Evolutionary conservation across 805 yeast genomes (phyloP).

Genomic region (Wickerhamomyces bovis): DNA sequence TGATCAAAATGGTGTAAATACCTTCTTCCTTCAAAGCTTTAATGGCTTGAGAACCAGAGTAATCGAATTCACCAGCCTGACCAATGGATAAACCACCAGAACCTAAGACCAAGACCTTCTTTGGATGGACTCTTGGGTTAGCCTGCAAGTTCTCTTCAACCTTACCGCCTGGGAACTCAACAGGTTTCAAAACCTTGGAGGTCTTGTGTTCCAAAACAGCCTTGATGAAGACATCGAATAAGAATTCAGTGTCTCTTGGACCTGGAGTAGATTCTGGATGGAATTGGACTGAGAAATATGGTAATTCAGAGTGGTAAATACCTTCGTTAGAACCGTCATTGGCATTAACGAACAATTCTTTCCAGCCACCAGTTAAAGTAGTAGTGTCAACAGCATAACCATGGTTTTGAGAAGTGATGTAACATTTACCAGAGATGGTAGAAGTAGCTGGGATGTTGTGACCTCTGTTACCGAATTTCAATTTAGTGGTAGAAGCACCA

Average conservation of each 20-base stretch:
- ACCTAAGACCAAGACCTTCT: slow-evolving; percentile 91
- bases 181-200: slow-evolving; percentile 55
- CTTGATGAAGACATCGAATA: slow-evolving; percentile 88
- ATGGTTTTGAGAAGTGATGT: slow-evolving; percentile 97
- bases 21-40: slow-evolving; percentile 98
- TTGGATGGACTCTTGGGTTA: slow-evolving; percentile 75
- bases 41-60: slow-evolving; percentile 98
- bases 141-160: slow-evolving; percentile 66
- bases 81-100: slow-evolving; percentile 98
- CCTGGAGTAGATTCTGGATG: slow-evolving; percentile 99
- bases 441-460: slow-evolving; percentile 96
- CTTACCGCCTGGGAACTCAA: slow-evolving; percentile 87
- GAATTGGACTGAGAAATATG: slow-evolving; percentile 96
- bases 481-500: slow-evolving; percentile 87
- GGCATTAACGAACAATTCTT: slow-evolving; percentile 90
- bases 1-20: slow-evolving; percentile 89
- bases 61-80: slow-evolving; percentile 99
- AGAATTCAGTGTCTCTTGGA: slow-evolving; percentile 96
- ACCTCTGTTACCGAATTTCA: slow-evolving; percentile 98
- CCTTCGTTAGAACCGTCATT: slow-evolving; percentile 99
- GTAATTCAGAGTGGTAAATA: slow-evolving; percentile 82
- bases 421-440: slow-evolving; percentile 87
- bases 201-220: slow-evolving; percentile 61
- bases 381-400: slow-evolving; percentile 92
- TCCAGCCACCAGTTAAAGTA: slow-evolving; percentile 77